Base-by-base conservation (phyloP, 2,329 filamentous ascomycete species). In the Monosporascus sp. region DNA sequence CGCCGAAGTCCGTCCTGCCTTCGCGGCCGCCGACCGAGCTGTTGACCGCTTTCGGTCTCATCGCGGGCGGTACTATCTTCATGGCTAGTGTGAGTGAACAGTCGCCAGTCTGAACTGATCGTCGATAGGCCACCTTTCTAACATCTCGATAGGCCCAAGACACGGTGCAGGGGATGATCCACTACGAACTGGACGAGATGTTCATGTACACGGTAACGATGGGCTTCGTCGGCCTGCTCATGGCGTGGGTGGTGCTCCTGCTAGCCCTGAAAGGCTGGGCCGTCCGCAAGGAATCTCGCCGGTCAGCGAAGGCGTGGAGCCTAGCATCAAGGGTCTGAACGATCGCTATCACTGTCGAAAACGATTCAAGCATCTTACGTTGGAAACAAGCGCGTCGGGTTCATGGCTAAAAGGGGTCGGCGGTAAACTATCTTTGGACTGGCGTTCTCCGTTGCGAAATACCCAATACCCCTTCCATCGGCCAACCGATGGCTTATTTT, bases 191-290 rank as follows among this genome's bases (percentile, higher is more conserved):
- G 17, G 89, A 96, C 65, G 90, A 90, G 58, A 97, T 96, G 91
- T 94, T 96, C 71, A 83, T 91, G 56, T 96, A 96, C 71, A 96
- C 91, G 0, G 82, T 96, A 36, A 88, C 85, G 9, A 88, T 95
- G 82, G 93, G 92, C 2, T 68, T 95, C 7, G 89, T 91, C 1
- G 87, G 86, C 2, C 77, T 96, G 49, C 71, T 96, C 50, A 93
- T 97, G 88, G 86, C 91, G 0, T 96, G 90, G 85, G 81, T 88
- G 51, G 81, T 95, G 20, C 65, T 91, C 27, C 75, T 88, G 11
- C 82, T 97, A 55, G 87, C 91, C 26, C 73, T 96, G 67, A 97
- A 96, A 72, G 92, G 91, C 26, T 96, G 91, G 91, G 91, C 90
- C 5, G 71, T 83, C 17, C 75, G 79, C 49, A 73, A 66, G 51